These are phyloP conservation scores for Strobilomyces dryophilus DNA, from an alignment of 768 basidiomycete species.

Conservation along the genomic window DNA sequence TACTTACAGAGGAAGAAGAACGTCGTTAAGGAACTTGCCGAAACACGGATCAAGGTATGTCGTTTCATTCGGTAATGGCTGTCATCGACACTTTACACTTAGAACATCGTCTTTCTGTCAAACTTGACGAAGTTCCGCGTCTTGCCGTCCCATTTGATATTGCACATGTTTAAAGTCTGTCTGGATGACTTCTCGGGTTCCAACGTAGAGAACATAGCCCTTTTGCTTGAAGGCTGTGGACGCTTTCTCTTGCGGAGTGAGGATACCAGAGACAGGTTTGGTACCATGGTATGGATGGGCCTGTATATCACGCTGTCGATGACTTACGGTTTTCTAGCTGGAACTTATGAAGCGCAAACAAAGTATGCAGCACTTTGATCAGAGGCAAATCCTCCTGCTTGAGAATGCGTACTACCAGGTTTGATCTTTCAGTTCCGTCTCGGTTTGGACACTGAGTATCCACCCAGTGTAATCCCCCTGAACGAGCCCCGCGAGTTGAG, in stretches of 20 bases:
- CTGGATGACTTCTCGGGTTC: slow-evolving; percentile 91
- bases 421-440: neutral
- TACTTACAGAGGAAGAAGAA: slow-evolving; percentile 95
- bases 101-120: slow-evolving; percentile 88
- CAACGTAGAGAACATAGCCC: slow-evolving; percentile 91
- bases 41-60: slow-evolving; percentile 76
- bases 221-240: slow-evolving; percentile 91
- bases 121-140: slow-evolving; percentile 95
- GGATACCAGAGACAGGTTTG: slow-evolving; percentile 81
- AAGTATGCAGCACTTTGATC: slow-evolving; percentile 88
- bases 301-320: neutral
- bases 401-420: slow-evolving; percentile 99
- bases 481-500: slow-evolving; percentile 79
- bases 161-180: slow-evolving; percentile 97
- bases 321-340: slow-evolving; percentile 49
- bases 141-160: slow-evolving; percentile 84
- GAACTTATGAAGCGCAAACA: slow-evolving; percentile 96
- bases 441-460: slow-evolving; percentile 10
- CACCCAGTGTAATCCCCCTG: slow-evolving; percentile 90
- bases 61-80: neutral
- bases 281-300: slow-evolving; percentile 65
- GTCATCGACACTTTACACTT: neutral
- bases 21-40: slow-evolving; percentile 83
- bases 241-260: slow-evolving; percentile 86
- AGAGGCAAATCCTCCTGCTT: slow-evolving; percentile 80